Percentiles rank a stretch among this genome's conserved stretches.
Conservation (phyloP, 2,329 filamentous ascomycete species). For the Cryphonectria radicalis region DNA sequence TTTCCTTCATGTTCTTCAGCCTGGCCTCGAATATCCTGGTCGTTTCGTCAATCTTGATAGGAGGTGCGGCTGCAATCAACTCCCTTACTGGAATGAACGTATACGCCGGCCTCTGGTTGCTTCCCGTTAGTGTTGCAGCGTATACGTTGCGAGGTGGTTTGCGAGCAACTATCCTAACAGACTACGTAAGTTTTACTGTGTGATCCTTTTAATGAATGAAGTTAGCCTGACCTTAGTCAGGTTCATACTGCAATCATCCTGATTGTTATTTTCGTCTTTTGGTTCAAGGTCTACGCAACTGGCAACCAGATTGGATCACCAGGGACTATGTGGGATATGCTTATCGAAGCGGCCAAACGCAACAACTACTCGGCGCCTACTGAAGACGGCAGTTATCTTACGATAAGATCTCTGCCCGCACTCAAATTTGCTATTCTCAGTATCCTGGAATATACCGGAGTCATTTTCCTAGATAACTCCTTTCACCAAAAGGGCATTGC, state of each 20-base stretch:
- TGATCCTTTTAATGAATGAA: no score
- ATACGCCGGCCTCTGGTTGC: slow-evolving; percentile 80
- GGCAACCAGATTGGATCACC: no score
- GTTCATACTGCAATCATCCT: slow-evolving; percentile 82
- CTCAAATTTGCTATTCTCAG: no score
- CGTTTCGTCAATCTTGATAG: slow-evolving; percentile 85
- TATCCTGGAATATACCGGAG: no score
- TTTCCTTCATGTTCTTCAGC: slow-evolving; percentile 81
- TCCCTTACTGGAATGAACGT: slow-evolving; percentile 75
- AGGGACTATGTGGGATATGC: no score
- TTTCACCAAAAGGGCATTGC: no score
- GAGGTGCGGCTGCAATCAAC: slow-evolving; percentile 73
- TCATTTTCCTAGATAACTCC: no score
- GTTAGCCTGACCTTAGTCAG: slow-evolving; percentile 12
- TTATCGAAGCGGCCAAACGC: no score
- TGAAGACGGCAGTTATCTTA: no score
- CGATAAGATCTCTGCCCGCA: no score
- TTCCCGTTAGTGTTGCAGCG: slow-evolving; percentile 78
- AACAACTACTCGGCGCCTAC: no score
- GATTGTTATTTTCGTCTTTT: slow-evolving; percentile 83
- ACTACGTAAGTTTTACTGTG: slow-evolving; percentile 52
- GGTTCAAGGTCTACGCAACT: no score
- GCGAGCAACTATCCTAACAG: slow-evolving; percentile 85
- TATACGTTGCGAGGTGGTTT: slow-evolving; percentile 81
- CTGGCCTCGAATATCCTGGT: slow-evolving; percentile 86